phyloP scores from a whole-genome alignment of 1,284 basidiomycete species.

The Trichosporon inkin region DNA sequence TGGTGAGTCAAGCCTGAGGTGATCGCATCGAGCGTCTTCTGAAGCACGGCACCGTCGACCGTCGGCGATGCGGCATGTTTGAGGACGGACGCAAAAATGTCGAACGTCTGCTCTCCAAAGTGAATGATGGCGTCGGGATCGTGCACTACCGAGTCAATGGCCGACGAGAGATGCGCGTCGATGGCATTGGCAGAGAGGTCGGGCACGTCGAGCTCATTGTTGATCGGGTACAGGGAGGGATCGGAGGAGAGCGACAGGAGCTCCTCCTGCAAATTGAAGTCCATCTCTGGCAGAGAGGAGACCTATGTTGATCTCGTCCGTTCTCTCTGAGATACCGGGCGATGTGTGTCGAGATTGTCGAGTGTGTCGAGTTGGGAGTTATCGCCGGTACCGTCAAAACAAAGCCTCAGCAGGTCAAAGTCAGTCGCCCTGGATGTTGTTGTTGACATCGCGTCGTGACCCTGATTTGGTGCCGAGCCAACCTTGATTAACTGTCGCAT shows the following conservation, averaged over 20 bases:
- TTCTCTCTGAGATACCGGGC: neutral
- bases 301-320: neutral
- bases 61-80: constrained; percentile 45
- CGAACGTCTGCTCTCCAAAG: constrained; percentile 59
- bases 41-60: constrained; percentile 35
- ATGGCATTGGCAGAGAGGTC: constrained; percentile 53
- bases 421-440: constrained; percentile 11
- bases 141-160: constrained; percentile 69
- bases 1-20: constrained; percentile 35
- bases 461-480: neutral
- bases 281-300: constrained; percentile 20
- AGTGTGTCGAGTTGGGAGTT: neutral
- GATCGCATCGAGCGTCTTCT: constrained; percentile 42
- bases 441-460: constrained; percentile 8
- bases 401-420: constrained; percentile 11
- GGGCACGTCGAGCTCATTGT: constrained; percentile 62
- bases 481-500: neutral
- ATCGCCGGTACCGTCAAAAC: constrained; percentile 13
- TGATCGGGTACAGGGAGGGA: constrained; percentile 59
- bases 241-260: constrained; percentile 59
- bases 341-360: constrained; percentile 7
- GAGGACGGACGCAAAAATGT: constrained; percentile 71
- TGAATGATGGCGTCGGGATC: constrained; percentile 66
- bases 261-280: constrained; percentile 72
- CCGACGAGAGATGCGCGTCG: constrained; percentile 49